Base-by-base conservation (phyloP, 495 filamentous ascomycete species). In the Neurospora terricola region DNA sequence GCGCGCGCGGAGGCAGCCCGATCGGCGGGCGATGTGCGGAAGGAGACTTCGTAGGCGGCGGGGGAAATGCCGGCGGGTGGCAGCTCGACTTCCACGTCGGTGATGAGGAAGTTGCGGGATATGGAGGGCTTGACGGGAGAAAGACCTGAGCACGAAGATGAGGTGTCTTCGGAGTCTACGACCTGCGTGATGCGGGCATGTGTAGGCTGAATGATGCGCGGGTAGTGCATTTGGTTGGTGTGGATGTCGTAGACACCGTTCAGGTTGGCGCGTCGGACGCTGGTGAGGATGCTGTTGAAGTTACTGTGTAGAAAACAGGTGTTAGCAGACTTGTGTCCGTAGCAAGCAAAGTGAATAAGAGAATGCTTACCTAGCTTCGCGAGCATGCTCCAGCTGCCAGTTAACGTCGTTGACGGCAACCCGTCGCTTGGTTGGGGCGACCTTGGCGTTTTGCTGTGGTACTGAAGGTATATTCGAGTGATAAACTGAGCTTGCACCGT, bases 321-420 rank as follows among this genome's bases (percentile, higher is more conserved):
- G 73, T 74, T 69, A 76, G 75, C 70, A 75, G 73, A 69, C 72
- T 48, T 66, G 54, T 66, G 27, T 36, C 38, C 4, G 18, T 16
- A 14, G 42, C 6, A 18, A 34, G 21, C 40, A 27, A 62, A 14
- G 18, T 14, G 16, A 11, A 18, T 12, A 62, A 12, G 38, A 1
- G 34, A 73, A 18, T 59, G 81, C 90, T 78, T 84, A 96, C 93
- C 91, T 94, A 39, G 96, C 92, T 77, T 94, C 92, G 30, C 92
- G 89, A 27, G 94, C 94, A 80, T 99, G 96, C 82, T 98, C 94
- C 27, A 94, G 83, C 88, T 96, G 94, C 96, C 96, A 99, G 78
- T 99, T 99, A n/a, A 91, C 88, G 73, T 95, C 93, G 37, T 94
- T 99, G n/a, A 99, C 90, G 30, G 91, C 89, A 9, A 96, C 90